A percentile compares a stretch with the other conserved stretches of the same genome.
Evolutionary conservation across 768 basidiomycete species (phyloP).

Genomic region (Mycena capillaripes): DNA sequence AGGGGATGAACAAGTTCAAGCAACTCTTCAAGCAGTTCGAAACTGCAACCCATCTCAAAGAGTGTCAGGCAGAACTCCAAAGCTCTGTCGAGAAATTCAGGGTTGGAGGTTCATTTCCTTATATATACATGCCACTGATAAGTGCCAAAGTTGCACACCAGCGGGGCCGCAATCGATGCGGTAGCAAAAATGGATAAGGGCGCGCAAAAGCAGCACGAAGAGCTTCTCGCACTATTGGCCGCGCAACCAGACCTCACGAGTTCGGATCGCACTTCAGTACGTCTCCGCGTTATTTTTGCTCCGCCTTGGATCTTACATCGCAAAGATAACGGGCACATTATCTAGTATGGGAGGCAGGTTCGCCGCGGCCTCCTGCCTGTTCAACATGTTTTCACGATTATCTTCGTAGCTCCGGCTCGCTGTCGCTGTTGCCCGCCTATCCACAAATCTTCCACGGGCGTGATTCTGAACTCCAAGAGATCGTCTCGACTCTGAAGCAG

Average conservation of each 20-base stretch:
- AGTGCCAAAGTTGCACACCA: background rate
- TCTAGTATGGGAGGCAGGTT: background rate
- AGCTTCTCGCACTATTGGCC: conserved; percentile 6
- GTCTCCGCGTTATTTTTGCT: no score
- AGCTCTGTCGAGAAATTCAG: background rate
- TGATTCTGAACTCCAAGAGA: background rate
- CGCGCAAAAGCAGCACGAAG: background rate
- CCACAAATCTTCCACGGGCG: conserved; percentile 25
- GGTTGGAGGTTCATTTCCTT: background rate
- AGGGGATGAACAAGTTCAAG: background rate
- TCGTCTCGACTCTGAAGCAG: background rate
- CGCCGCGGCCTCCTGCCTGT: background rate
- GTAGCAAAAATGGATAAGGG: background rate
- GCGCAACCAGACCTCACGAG: conserved; percentile 8
- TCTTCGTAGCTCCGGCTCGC: background rate
- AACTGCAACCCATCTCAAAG: background rate
- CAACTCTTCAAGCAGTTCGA: conserved; percentile 1
- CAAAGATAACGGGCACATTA: conserved; percentile 2
- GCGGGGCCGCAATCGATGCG: background rate
- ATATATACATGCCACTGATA: background rate
- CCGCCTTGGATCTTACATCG: no score
- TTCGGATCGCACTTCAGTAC: background rate
- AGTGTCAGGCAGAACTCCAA: background rate
- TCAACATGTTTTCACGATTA: background rate
- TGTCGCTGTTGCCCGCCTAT: background rate